Evolutionary conservation across 345 rosid species (phyloP).

Genomic region (Rhodamnia rubescens): DNA sequence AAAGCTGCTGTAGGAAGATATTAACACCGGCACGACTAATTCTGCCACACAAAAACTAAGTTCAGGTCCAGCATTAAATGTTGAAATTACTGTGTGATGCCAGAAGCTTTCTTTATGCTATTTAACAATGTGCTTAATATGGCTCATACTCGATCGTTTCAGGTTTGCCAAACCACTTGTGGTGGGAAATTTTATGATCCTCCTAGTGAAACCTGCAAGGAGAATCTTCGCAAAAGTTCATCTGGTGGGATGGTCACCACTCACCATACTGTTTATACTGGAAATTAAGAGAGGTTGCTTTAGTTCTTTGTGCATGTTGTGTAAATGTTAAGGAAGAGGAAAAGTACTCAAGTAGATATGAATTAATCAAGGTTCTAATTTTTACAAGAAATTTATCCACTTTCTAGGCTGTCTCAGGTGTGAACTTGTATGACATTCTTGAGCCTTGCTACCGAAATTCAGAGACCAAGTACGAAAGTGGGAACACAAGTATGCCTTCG

Average conservation of each 20-base stretch:
- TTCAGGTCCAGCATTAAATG: background rate
- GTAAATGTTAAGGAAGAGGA: background rate
- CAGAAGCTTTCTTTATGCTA: background rate
- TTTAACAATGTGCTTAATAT: background rate
- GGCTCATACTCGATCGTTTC: background rate
- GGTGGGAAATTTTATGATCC: slow-evolving; percentile 11
- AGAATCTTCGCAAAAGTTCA: slow-evolving; percentile 5
- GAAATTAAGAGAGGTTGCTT: background rate
- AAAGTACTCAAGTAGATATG: background rate
- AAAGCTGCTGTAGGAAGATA: background rate
- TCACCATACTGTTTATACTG: background rate
- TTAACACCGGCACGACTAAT: background rate
- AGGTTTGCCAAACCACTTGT: slow-evolving; percentile 24
- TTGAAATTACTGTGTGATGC: background rate
- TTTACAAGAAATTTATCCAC: background rate
- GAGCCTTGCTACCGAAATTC: slow-evolving; percentile 37
- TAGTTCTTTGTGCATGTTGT: background rate
- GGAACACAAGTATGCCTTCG: no score
- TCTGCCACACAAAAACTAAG: background rate
- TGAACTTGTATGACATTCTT: slow-evolving; percentile 37
- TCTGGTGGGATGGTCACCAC: slow-evolving; percentile 1
- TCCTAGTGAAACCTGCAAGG: background rate
- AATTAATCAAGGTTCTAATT: background rate
- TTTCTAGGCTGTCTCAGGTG: slow-evolving; percentile 14
- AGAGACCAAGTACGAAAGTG: background rate